These are phyloP conservation scores for Esteya vermicola DNA, from an alignment of 2,329 filamentous ascomycete species.

Conservation along the genomic window DNA sequence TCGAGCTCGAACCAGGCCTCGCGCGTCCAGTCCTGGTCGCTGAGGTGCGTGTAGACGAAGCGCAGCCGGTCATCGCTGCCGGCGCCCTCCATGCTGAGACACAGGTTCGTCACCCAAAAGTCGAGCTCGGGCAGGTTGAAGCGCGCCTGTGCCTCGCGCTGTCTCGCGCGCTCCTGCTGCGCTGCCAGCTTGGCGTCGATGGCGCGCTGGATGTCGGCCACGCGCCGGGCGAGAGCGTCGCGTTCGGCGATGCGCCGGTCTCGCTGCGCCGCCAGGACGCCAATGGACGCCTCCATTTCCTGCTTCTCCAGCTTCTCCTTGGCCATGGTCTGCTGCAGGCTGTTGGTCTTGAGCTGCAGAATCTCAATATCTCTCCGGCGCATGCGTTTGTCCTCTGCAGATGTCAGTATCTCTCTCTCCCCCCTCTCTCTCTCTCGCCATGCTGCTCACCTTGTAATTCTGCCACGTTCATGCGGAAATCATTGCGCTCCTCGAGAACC, in stretches of 20 bases:
- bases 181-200: conserved; percentile 58
- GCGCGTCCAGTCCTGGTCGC: conserved; percentile 74
- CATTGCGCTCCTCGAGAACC: conserved; percentile 83
- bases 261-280: conserved; percentile 42
- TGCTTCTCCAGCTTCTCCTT: conserved; percentile 65
- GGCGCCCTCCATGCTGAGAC: conserved; percentile 77
- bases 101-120: conserved; percentile 90
- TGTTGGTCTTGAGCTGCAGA: conserved; percentile 52
- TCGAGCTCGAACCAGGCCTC: conserved; percentile 92
- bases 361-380: conserved; percentile 81
- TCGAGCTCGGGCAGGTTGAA: conserved; percentile 88
- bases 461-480: conserved; percentile 79
- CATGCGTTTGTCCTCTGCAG: conserved; percentile 76
- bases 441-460: conserved; percentile 63
- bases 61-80: conserved; percentile 74
- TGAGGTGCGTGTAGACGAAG: conserved; percentile 77
- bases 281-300: conserved; percentile 56
- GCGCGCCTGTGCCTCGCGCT: conserved; percentile 69
- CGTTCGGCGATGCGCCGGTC: conserved; percentile 43
- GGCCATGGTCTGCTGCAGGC: conserved; percentile 58
- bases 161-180: conserved; percentile 55
- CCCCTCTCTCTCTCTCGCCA: conserved; percentile 2
- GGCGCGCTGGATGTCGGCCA: conserved; percentile 52
- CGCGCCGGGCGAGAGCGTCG: conserved; percentile 44
- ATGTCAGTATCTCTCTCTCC: not conserved